Evolutionary conservation across 306 rosid genomes (phyloP).

Genomic region (Citrullus colocynthis): DNA sequence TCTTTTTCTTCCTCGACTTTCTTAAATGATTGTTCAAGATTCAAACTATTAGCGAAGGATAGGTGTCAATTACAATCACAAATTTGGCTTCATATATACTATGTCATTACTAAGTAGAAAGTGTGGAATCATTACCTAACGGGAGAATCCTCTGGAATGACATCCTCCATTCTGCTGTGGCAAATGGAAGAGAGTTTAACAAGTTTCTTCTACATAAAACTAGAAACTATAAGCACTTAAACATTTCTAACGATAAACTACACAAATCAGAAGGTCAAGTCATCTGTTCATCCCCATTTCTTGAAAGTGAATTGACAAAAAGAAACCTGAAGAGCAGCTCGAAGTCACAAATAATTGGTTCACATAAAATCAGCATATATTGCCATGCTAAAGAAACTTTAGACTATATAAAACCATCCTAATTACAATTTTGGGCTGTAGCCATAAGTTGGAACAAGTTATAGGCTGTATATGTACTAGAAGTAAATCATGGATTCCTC

Average conservation of each 20-base stretch:
- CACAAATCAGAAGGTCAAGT: neutral
- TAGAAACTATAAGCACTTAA: constrained; percentile 13
- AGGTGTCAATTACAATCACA: neutral
- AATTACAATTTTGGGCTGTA: neutral
- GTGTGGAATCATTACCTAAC: constrained; percentile 40
- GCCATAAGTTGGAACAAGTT: neutral
- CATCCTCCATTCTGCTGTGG: constrained; percentile 76
- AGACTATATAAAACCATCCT: neutral
- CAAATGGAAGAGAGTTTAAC: constrained; percentile 56
- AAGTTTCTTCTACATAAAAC: constrained; percentile 44
- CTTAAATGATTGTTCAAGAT: neutral
- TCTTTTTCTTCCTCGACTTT: neutral
- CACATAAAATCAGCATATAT: neutral
- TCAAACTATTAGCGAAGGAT: neutral
- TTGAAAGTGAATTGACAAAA: neutral
- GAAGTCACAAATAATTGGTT: neutral
- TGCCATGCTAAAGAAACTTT: neutral
- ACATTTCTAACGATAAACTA: neutral
- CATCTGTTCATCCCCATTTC: neutral
- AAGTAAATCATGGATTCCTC: constrained; percentile 21
- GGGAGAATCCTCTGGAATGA: constrained; percentile 34
- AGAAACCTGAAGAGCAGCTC: neutral
- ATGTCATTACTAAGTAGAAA: neutral
- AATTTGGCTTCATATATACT: neutral
- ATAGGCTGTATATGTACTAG: neutral